These are phyloP conservation scores for Lactifluus piperatus DNA, from an alignment of 768 basidiomycete species.

Conservation along the genomic window DNA sequence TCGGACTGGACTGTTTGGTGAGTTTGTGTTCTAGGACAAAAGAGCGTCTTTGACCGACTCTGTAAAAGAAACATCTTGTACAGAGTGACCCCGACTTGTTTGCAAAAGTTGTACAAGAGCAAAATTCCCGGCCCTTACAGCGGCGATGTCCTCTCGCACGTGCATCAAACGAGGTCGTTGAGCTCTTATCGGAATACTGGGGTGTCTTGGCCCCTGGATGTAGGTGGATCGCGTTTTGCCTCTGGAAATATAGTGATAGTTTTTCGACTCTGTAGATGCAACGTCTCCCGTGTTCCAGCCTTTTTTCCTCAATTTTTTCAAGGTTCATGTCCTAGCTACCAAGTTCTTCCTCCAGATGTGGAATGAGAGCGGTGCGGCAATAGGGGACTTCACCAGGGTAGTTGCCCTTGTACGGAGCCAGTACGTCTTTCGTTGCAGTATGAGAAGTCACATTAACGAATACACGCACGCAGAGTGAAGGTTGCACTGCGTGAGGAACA, in stretches of 20 bases:
- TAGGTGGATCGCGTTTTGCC: slow-evolving; percentile 29
- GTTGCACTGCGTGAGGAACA: slow-evolving; percentile 69
- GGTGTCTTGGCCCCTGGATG: slow-evolving; percentile 80
- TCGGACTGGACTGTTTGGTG: slow-evolving; percentile 79
- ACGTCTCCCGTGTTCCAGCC: slow-evolving; percentile 78
- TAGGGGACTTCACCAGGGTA: slow-evolving; percentile 70
- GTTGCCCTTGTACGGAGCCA: slow-evolving; percentile 75
- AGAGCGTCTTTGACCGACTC: neutral
- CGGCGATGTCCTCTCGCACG: slow-evolving; percentile 76
- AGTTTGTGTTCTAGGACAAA: slow-evolving; percentile 20
- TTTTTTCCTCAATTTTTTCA: slow-evolving; percentile 79
- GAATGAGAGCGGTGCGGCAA: slow-evolving; percentile 75
- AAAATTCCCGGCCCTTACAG: slow-evolving; percentile 62
- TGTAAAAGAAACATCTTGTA: slow-evolving; percentile 53
- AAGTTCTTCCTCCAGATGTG: slow-evolving; percentile 91
- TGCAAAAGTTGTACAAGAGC: slow-evolving; percentile 73
- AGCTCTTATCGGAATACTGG: slow-evolving; percentile 79
- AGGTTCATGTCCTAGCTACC: slow-evolving; percentile 71
- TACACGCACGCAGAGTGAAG: slow-evolving; percentile 46
- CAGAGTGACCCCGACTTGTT: slow-evolving; percentile 62
- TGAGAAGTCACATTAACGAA: neutral
- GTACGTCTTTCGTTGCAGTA: slow-evolving; percentile 36
- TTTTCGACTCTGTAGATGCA: slow-evolving; percentile 41
- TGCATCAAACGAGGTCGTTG: slow-evolving; percentile 81
- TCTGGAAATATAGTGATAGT: slow-evolving; percentile 2